Evolutionary conservation across 2,329 filamentous ascomycete species (phyloP).

Genomic region (Lachnellula arida): DNA sequence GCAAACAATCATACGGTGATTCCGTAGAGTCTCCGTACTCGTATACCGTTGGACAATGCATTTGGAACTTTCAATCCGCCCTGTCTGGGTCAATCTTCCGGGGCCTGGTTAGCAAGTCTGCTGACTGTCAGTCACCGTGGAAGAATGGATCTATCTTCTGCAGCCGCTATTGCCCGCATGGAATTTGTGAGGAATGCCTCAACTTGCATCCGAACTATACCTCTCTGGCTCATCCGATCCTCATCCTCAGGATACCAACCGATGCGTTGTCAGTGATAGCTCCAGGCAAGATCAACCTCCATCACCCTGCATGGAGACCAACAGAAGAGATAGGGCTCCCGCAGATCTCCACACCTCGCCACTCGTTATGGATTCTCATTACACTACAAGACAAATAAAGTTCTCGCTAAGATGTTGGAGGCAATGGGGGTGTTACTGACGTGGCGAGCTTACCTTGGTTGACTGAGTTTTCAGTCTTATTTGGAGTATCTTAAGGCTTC

Average conservation of each 20-base stretch:
- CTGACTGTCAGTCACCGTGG: constrained; percentile 24
- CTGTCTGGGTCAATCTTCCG: constrained; percentile 4
- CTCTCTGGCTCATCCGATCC: constrained; percentile 4
- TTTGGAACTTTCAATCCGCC: constrained; percentile 5
- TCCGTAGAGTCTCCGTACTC: constrained; percentile 1
- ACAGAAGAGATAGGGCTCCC: constrained; percentile 20
- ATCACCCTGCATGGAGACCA: constrained; percentile 26
- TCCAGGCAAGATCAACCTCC: constrained; percentile 18
- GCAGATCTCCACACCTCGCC: constrained; percentile 26
- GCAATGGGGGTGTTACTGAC: constrained; percentile 25
- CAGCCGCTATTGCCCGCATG: constrained; percentile 19
- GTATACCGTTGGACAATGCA: background rate
- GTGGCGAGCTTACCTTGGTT: constrained; percentile 31
- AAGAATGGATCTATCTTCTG: constrained; percentile 21
- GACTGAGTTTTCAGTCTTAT: constrained; percentile 17
- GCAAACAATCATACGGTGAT: constrained; percentile 11
- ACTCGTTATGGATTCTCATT: constrained; percentile 14
- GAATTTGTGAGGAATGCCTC: constrained; percentile 8
- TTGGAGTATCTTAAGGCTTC: constrained; percentile 18
- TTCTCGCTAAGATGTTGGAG: constrained; percentile 22
- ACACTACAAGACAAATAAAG: constrained; percentile 14
- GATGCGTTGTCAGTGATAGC: constrained; percentile 30
- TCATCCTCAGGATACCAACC: constrained; percentile 13
- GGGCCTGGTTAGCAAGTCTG: constrained; percentile 21
- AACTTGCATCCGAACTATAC: constrained; percentile 8